Evolutionary conservation across 2,329 filamentous ascomycete species (phyloP), one percentile per base, ranked within the genome.

Genomic region (Paradendryphiella salina): DNA sequence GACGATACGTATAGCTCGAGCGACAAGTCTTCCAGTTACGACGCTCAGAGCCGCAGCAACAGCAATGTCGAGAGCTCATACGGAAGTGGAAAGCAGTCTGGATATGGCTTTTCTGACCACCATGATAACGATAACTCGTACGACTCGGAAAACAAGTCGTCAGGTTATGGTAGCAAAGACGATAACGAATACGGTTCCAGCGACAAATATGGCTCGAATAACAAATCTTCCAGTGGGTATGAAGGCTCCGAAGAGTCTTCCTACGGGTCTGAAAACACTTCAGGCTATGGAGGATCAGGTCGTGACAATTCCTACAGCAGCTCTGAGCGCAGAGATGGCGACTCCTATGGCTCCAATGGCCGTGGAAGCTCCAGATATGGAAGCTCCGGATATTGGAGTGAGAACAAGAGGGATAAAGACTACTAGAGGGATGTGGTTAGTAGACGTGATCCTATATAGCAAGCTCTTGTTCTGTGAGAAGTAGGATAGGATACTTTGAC

Each of bases 351-450:
- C 2, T 51, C 48, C 4, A 41, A 44, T 15, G 43, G 35, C 14
- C 37, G 43, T 8, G 47, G 39, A 28, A 38, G 20, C 17, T 46
- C 42, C 2, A 36, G 44, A 9, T 52, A 44, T 37, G 50, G 45
- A 28, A 38, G 20, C 17, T 46, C 42, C 2, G 44, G 44, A 9
- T 52, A 44, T 37, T 45, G 45, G 7, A 44, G 40, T 20, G 46
- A 38, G 15, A 49, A 44, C 28, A 50, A 5, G 50, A 42, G 50
- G 29, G 38, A 42, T 32, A 41, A 53, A 18, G 45, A 50, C 28
- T 55, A 55, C 44, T 55, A 33, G 15, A 17, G 23, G 2, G 6
- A 26, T 26, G 3, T 20, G 3, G 23, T 26, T 5, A 26, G 9
- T 3, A 26, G 23, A 5, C 20, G 5, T 3, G 20, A 20, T 20